Evolutionary conservation across 2,329 filamentous ascomycete genomes (phyloP), one percentile per base, ranked within the genome.

Genomic region (Ophiocordyceps robertsii): DNA sequence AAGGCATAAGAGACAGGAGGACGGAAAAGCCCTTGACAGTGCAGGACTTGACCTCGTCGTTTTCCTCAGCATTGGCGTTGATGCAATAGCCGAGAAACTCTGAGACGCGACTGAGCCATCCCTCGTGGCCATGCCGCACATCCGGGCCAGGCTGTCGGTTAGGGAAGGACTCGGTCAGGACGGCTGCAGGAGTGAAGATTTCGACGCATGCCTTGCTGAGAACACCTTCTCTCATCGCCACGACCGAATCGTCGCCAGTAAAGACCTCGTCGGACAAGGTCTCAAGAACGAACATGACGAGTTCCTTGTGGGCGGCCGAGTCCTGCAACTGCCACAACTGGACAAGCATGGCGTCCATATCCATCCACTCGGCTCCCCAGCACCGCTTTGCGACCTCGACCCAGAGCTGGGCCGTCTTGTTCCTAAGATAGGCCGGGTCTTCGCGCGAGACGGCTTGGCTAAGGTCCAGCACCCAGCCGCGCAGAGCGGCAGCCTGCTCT

Each of bases 351-450:
- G 79, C 67, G 59, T 98, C 93, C 90, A 98, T 95, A 56, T 93
- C 80, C 68, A 84, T 80, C 92, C 93, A 98, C 47, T 92, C 84
- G 29, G 77, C 72, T n/a, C 75, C 86, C 92, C 92, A 98, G 57
- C 79, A 84, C 53, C 90, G 77, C 67, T 96, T 96, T 35, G 89
- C 88, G 42, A 95, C 72, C 61, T 96, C 92, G 8, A 89, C 85
- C 92, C 92, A 98, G 47, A 98, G 67, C 63, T 94, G 84, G 27
- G 86, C 87, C 30, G 92, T 82, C 66, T 98, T 98, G 70, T 94
- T 96, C 52, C 90, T 76, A 49, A 95, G 68, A 58, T 89, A 98
- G 29, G 74, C 62, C 3, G 87, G 85, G 57, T 96, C 90, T 17
- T 79, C 73, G 38, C 73, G 73, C 6, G 76, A 70, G 37, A 93